Percentiles rank a stretch among this genome's conserved stretches.
Conservation (phyloP, 2,329 filamentous ascomycete species). For the Aspergillus eucalypticola region DNA sequence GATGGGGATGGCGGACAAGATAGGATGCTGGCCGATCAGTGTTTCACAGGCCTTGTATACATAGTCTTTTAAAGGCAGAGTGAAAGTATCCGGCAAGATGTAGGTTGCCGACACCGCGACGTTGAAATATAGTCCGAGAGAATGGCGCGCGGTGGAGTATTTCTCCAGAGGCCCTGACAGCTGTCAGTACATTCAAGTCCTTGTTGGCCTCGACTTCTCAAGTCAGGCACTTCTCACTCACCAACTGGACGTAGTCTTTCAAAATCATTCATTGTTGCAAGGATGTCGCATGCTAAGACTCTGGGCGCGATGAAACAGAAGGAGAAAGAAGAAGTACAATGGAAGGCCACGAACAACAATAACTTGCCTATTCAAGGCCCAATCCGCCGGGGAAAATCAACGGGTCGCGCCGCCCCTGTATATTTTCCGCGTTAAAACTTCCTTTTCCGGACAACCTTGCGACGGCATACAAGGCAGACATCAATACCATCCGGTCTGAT, state of each 20-base stretch:
- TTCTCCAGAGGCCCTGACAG: constrained; percentile 46
- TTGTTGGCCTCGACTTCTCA: neutral
- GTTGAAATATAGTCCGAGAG: constrained; percentile 48
- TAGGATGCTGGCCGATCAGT: constrained; percentile 44
- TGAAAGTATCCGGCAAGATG: constrained; percentile 28
- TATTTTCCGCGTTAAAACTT: neutral
- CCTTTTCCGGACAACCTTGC: no score
- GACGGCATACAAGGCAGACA: no score
- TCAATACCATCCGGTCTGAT: no score
- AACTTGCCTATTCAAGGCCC: no score
- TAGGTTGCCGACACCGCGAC: constrained; percentile 45
- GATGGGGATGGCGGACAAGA: constrained; percentile 46
- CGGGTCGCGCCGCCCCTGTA: neutral
- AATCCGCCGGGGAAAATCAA: neutral
- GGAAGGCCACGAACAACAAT: no score
- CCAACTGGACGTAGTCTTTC: constrained; percentile 34
- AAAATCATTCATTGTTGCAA: constrained; percentile 47
- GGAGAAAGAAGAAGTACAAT: no score
- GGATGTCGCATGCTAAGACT: no score
- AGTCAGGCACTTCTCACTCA: constrained; percentile 18
- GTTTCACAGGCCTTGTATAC: constrained; percentile 40
- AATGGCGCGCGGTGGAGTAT: constrained; percentile 46
- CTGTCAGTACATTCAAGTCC: neutral
- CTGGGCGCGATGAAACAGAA: no score
- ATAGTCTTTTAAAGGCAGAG: constrained; percentile 29